Conservation (phyloP, 352 stramenopile genomes). For the Phytophthora europaea region DNA sequence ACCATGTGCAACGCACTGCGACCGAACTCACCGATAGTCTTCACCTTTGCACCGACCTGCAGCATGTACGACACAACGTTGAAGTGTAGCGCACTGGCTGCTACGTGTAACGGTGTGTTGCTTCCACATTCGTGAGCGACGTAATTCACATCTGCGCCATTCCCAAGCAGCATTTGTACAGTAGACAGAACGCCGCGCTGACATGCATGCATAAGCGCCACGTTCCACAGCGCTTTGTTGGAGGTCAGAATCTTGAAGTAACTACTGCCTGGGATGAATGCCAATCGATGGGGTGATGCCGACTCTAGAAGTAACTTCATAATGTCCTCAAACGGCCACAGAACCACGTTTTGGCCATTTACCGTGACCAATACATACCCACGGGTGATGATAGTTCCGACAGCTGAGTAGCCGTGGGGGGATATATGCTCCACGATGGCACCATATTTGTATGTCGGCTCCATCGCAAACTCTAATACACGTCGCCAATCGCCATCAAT, state of each 20-base stretch:
- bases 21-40: conserved; percentile 72
- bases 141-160: conserved; percentile 91
- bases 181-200: conserved; percentile 86
- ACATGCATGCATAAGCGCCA: conserved; percentile 88
- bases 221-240: conserved; percentile 91
- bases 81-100: conserved; percentile 84
- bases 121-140: conserved; percentile 83
- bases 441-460: conserved; percentile 88
- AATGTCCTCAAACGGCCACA: conserved; percentile 88
- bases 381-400: conserved; percentile 79
- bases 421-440: conserved; percentile 85
- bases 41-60: conserved; percentile 87
- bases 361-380: conserved; percentile 87
- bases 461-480: conserved; percentile 84
- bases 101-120: conserved; percentile 85
- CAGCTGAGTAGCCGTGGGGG: conserved; percentile 71
- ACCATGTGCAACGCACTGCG: conserved; percentile 86
- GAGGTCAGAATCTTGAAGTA: conserved; percentile 91
- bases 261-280: conserved; percentile 85
- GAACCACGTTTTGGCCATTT: conserved; percentile 89
- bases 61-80: conserved; percentile 91
- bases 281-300: conserved; percentile 75
- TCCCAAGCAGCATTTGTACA: conserved; percentile 90
- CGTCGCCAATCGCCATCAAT: conserved; percentile 89
- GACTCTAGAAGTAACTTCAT: conserved; percentile 72